Percentiles rank a stretch among this genome's conserved stretches.
Conservation (phyloP, 441 rosid genomes). For the Bocquillonia castaneifolia region DNA sequence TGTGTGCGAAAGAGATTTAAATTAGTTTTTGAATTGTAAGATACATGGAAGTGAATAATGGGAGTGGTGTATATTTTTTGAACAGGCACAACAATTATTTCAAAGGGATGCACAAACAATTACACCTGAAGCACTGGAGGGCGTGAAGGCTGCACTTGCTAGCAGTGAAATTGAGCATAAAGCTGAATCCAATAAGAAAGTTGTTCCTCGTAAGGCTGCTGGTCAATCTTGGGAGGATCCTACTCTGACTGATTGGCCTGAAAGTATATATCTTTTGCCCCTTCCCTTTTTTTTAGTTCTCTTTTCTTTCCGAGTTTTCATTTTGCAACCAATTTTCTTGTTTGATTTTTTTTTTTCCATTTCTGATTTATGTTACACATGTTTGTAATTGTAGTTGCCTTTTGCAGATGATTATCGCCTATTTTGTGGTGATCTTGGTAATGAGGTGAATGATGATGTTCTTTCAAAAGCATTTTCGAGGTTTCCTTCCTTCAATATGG, state of each 20-base stretch:
- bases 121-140: slow-evolving; percentile 90
- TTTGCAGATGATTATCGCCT: slow-evolving; percentile 80
- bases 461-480: slow-evolving; percentile 87
- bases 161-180: slow-evolving; percentile 86
- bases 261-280: slow-evolving; percentile 43
- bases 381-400: slow-evolving; percentile 4
- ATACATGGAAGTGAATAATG: not conserved
- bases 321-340: not conserved
- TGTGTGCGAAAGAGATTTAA: too few relatives aligned
- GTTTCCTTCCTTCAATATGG: slow-evolving; percentile 95
- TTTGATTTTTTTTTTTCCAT: not conserved
- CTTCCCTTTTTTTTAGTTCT: not conserved
- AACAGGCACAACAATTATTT: slow-evolving; percentile 82
- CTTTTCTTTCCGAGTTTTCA: not conserved
- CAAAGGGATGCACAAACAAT: slow-evolving; percentile 90
- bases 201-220: slow-evolving; percentile 92
- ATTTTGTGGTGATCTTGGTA: slow-evolving; percentile 97
- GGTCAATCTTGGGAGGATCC: slow-evolving; percentile 97
- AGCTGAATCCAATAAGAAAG: slow-evolving; percentile 84
- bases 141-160: slow-evolving; percentile 92
- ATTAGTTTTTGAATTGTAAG: not conserved
- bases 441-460: slow-evolving; percentile 99
- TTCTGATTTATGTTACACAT: not conserved
- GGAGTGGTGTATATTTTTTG: slow-evolving; percentile 10
- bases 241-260: slow-evolving; percentile 95